Conservation (phyloP, 163 green algal genomes). For the Prototheca cutis region DNA sequence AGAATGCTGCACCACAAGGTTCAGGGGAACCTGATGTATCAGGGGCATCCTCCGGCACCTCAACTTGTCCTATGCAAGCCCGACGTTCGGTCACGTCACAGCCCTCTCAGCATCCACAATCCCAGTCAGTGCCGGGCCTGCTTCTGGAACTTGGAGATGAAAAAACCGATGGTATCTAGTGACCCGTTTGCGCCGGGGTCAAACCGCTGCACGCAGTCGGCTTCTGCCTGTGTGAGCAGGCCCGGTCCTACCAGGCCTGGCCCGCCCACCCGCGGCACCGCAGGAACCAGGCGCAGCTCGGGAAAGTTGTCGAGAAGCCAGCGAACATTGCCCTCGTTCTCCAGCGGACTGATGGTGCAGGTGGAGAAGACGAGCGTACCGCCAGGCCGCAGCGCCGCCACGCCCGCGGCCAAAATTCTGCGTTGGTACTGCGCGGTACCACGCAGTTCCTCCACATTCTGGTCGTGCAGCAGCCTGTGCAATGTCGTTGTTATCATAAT, state of each 20-base stretch:
- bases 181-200: conserved; percentile 36
- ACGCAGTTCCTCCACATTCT: conserved; percentile 35
- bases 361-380: conserved; percentile 77
- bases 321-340: conserved; percentile 83
- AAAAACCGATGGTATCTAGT: conserved; percentile 83
- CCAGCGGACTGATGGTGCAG: conserved; percentile 74
- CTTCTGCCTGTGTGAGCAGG: conserved; percentile 50
- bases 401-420: conserved; percentile 50
- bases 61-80: no score
- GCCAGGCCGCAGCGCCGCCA: conserved; percentile 57
- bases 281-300: conserved; percentile 46
- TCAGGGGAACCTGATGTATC: no score
- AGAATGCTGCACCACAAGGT: no score
- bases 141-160: conserved; percentile 79
- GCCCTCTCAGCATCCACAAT: neutral
- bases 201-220: conserved; percentile 77
- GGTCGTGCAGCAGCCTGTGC: conserved; percentile 31
- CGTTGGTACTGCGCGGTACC: conserved; percentile 62
- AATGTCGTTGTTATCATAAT: no score
- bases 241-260: conserved; percentile 50
- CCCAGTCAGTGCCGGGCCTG: neutral
- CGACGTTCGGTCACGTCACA: neutral
- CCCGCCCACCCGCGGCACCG: conserved; percentile 48
- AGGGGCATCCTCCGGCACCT: no score
- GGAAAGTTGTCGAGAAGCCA: conserved; percentile 72